Base-by-base conservation (phyloP, 2,329 filamentous ascomycete genomes). In the Verticillium dahliae region DNA sequence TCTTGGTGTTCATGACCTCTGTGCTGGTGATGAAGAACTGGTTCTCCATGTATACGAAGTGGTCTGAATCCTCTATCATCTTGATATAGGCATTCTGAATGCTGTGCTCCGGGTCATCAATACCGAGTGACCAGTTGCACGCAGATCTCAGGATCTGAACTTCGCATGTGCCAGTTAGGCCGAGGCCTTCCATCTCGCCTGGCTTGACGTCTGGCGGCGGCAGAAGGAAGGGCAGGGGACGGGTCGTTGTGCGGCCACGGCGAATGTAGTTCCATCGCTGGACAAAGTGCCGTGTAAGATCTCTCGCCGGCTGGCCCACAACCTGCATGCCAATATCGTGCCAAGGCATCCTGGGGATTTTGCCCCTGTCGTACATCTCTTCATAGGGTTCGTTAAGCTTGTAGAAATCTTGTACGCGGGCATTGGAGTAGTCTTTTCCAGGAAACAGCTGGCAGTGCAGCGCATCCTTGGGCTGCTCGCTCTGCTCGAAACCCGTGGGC, bases 261-360 rank as follows among this genome's bases (percentile, higher is more conserved):
- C 97, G 85, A 50, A 99, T 87, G 68, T 98, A 98, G 73, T 98
- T 98, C 95, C 95, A 99, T 63, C 95, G 85, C 75, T 99, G 95
- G 4, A 98, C 92, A 71, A 99, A 99, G 74, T 98, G 95, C 27
- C 95, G 87, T 2, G 93, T 97, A 65, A 98, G 79, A 76, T 99
- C 95, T 67, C 95, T 86, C 13, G 95, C 94, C 2, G 95, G 95
- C 73, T 98, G 95, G 4, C 95, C 95, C 54, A 98, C 92, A 52
- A 99, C 89, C 74, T 98, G 95, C 95, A 99, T 98, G 2, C 90
- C 87, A 65, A 99, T 92, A 73, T 99, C 95, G 70, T 99, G 95
- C 95, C 95, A 99, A 1, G 95, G 94, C 95, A 98, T 99, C 64
- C 95, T 83, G 1, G 95, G 92, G 18, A 94, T 85, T 72, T 90